These are phyloP conservation scores for Ocimum tenuiflorum DNA, from an alignment of 257 asterid species.

Conservation along the genomic window DNA sequence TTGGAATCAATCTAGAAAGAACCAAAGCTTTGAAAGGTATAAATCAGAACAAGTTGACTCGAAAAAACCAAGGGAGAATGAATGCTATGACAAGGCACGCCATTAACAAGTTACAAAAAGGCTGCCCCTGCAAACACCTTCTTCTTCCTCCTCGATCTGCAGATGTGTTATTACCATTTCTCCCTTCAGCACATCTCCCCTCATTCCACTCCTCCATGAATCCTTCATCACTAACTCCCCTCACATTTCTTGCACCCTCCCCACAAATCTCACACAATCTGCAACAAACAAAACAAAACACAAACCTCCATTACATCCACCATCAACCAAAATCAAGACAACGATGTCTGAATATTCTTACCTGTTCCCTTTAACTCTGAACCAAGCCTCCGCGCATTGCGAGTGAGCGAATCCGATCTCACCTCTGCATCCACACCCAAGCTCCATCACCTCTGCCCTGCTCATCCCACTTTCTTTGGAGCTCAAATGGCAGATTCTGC, in stretches of 20 bases:
- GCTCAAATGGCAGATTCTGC: constrained; percentile 76
- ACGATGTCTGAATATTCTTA: constrained; percentile 8
- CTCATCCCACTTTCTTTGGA: constrained; percentile 37
- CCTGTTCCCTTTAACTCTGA: constrained; percentile 63
- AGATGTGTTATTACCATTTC: neutral
- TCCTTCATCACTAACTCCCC: constrained; percentile 30
- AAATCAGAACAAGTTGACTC: constrained; percentile 42
- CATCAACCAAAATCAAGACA: neutral
- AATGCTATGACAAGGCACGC: constrained; percentile 64
- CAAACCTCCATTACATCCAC: neutral
- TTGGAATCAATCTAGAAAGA: too few relatives aligned
- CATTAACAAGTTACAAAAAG: constrained; percentile 64
- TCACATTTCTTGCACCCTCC: constrained; percentile 43
- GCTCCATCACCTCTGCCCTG: constrained; percentile 43
- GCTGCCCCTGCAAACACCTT: constrained; percentile 52
- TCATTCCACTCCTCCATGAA: constrained; percentile 72
- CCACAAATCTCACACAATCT: constrained; percentile 83
- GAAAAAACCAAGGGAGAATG: constrained; percentile 71
- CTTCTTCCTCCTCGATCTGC: constrained; percentile 31
- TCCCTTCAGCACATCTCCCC: constrained; percentile 16
- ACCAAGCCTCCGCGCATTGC: constrained; percentile 69
- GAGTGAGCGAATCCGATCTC: constrained; percentile 64
- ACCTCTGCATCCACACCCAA: constrained; percentile 84
- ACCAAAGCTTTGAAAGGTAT: too few relatives aligned
- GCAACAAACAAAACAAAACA: constrained; percentile 16